Conservation (phyloP, 1,139 yeast genomes). For the Debaryomyces sp. region DNA sequence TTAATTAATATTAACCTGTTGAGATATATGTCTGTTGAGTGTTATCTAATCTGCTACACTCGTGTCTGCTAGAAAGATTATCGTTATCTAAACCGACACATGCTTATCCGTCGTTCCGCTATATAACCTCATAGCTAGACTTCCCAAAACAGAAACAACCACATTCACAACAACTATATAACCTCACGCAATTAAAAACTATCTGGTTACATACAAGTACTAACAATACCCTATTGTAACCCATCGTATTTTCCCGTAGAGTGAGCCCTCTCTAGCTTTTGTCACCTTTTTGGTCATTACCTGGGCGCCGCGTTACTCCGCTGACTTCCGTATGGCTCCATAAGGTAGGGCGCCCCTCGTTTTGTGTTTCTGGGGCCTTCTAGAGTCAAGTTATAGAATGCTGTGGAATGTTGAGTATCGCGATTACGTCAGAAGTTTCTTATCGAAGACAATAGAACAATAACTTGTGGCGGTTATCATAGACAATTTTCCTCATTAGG, state of each 20-base stretch:
- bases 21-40: too few species aligned
- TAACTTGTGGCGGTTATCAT: slow-evolving; percentile 1
- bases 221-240: not conserved
- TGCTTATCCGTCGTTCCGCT: not conserved
- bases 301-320: not conserved
- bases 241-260: not conserved
- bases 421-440: not conserved
- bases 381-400: not conserved
- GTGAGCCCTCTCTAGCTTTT: not conserved
- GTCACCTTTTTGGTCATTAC: not conserved
- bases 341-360: not conserved
- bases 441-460: slow-evolving; percentile 5
- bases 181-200: too few species aligned
- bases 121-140: not conserved
- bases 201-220: not conserved
- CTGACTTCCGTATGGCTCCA: not conserved
- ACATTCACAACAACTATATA: not conserved
- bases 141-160: not conserved
- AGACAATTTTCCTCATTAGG: not conserved
- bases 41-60: not conserved
- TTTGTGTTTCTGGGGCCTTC: not conserved
- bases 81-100: not conserved
- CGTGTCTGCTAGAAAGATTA: not conserved
- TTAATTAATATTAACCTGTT: too few species aligned
- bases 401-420: slow-evolving; percentile 17